phyloP scores from a whole-genome alignment of 129 eudicot species.

The Lactuca saligna region DNA sequence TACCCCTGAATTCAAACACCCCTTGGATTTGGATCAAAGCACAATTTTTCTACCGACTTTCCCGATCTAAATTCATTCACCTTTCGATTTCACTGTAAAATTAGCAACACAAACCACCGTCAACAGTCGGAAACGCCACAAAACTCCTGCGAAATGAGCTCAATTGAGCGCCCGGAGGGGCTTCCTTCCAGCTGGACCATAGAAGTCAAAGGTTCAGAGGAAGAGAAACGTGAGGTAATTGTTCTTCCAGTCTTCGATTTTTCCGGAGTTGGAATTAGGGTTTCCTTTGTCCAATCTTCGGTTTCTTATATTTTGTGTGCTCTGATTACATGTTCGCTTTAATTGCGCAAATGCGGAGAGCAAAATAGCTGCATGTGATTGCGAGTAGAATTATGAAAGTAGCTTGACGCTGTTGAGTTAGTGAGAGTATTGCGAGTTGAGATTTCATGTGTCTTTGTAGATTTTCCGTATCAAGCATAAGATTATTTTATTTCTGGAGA shows the following conservation, averaged over 20 bases:
- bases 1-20: neutral
- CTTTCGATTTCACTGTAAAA: neutral
- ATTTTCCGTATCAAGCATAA: neutral
- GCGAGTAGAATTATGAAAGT: neutral
- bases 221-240: slow-evolving; percentile 55
- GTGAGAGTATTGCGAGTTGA: slow-evolving; percentile 1
- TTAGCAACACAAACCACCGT: neutral
- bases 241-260: neutral
- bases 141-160: neutral
- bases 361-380: slow-evolving; percentile 15
- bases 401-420: neutral
- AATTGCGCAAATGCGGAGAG: neutral
- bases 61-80: neutral
- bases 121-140: neutral
- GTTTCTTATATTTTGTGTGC: neutral
- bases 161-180: slow-evolving; percentile 51
- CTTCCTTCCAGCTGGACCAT: slow-evolving; percentile 63
- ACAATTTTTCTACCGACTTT: neutral
- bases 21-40: neutral
- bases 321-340: neutral
- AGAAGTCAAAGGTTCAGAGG: slow-evolving; percentile 34
- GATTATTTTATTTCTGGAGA: neutral
- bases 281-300: neutral
- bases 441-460: slow-evolving; percentile 7
- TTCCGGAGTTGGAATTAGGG: neutral